These are phyloP conservation scores for Usnea hakonensis DNA, from an alignment of 495 filamentous ascomycete genomes.

Conservation along the genomic window DNA sequence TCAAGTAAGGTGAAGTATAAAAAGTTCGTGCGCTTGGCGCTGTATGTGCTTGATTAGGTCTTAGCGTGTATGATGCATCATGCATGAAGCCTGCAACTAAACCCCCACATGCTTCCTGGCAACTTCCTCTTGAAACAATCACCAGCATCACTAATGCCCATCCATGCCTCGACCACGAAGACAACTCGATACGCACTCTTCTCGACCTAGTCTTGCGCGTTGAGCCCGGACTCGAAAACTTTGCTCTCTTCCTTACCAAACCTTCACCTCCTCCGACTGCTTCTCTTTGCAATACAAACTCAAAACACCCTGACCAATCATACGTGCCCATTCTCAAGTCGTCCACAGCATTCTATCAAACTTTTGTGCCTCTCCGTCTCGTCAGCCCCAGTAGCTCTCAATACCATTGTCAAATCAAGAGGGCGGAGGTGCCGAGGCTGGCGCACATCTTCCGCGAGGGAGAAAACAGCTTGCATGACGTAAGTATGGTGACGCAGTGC, in stretches of 20 bases:
- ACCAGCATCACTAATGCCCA: too few relatives aligned
- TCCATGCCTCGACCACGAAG: not conserved
- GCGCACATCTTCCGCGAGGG: constrained; percentile 53
- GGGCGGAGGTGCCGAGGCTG: constrained; percentile 64
- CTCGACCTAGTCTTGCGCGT: not conserved
- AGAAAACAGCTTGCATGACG: constrained; percentile 56
- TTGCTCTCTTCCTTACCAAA: not conserved
- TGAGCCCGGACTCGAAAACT: not conserved
- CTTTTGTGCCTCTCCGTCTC: constrained; percentile 36
- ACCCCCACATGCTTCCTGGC: not conserved
- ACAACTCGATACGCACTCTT: not conserved
- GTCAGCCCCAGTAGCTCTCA: constrained; percentile 33
- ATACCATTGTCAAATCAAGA: constrained; percentile 51
- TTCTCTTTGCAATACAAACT: not conserved
- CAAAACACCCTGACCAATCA: not conserved
- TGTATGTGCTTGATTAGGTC: constrained; percentile 6
- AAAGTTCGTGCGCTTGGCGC: constrained; percentile 13
- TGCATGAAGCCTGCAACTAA: not conserved
- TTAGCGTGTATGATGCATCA: too few relatives aligned
- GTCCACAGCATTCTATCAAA: constrained; percentile 39
- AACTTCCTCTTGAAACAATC: not conserved
- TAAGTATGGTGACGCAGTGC: constrained; percentile 63
- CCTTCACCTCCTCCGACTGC: not conserved
- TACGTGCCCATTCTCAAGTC: not conserved
- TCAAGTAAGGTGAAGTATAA: too few relatives aligned